phyloP scores from a whole-genome alignment of 1,284 basidiomycete species.

The Irpex lacteus region DNA sequence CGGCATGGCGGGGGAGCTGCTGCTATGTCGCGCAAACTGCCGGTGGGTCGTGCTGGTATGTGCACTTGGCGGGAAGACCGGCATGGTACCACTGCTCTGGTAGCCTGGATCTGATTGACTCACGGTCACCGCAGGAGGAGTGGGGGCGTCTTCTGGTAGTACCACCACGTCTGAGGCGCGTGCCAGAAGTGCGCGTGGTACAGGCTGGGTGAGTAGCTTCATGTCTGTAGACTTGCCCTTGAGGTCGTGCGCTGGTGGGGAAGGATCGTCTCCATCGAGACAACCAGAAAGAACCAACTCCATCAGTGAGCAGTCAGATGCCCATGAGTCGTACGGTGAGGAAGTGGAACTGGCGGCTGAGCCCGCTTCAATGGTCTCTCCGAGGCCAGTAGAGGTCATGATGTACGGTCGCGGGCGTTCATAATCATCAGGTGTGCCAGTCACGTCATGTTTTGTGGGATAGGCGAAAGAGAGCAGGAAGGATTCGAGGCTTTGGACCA shows the following conservation, averaged over 20 bases:
- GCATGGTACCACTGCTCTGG: background rate
- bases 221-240: background rate
- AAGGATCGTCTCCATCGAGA: slow-evolving; percentile 26
- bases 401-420: slow-evolving; percentile 32
- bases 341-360: slow-evolving; percentile 9
- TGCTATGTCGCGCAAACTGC: background rate
- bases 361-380: slow-evolving; percentile 22
- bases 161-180: slow-evolving; percentile 16
- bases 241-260: slow-evolving; percentile 1
- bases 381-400: slow-evolving; percentile 30
- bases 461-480: slow-evolving; percentile 35
- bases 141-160: slow-evolving; percentile 13
- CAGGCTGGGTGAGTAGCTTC: background rate
- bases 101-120: slow-evolving; percentile 15
- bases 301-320: slow-evolving; percentile 31
- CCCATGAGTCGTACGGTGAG: slow-evolving; percentile 15
- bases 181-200: slow-evolving; percentile 15
- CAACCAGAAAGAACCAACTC: slow-evolving; percentile 35
- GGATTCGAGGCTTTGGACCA: slow-evolving; percentile 35
- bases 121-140: slow-evolving; percentile 10
- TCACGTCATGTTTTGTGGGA: slow-evolving; percentile 15
- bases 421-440: slow-evolving; percentile 12
- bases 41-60: background rate
- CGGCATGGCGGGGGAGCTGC: background rate
- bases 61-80: background rate